Conservation (phyloP, 495 filamentous ascomycete genomes). For the Xylaria scruposa region DNA sequence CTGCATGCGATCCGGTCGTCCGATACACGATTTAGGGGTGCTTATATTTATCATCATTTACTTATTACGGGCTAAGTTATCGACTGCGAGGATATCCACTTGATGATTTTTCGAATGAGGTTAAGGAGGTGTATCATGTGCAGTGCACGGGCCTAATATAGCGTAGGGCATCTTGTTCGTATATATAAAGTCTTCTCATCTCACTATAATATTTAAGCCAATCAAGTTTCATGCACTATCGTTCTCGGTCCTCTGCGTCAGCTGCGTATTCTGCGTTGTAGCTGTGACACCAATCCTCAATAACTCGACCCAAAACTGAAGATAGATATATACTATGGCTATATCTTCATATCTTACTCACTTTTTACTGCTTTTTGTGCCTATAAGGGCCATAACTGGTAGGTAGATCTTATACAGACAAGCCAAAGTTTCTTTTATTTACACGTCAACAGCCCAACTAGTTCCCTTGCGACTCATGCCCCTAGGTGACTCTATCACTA, state of each 20-base stretch:
- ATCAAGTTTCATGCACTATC: background rate
- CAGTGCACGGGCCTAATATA: background rate
- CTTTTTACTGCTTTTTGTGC: background rate
- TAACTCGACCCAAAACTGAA: background rate
- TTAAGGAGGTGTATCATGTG: background rate
- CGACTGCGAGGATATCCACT: background rate
- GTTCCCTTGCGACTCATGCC: slow-evolving; percentile 1
- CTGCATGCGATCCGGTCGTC: background rate
- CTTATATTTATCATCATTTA: background rate
- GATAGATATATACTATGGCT: background rate
- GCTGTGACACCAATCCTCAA: background rate
- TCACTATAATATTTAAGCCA: background rate
- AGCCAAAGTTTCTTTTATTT: background rate
- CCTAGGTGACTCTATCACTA: background rate
- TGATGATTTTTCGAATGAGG: background rate
- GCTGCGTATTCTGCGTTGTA: background rate
- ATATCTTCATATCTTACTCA: background rate
- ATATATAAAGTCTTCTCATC: background rate
- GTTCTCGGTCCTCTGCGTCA: background rate
- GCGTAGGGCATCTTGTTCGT: background rate
- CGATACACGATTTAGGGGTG: background rate
- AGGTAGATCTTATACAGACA: background rate
- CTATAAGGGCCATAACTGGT: background rate
- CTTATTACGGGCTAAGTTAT: background rate
- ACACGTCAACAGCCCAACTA: background rate